Base-by-base conservation (phyloP, 2,329 filamentous ascomycete genomes). In the Scedosporium apiospermum region DNA sequence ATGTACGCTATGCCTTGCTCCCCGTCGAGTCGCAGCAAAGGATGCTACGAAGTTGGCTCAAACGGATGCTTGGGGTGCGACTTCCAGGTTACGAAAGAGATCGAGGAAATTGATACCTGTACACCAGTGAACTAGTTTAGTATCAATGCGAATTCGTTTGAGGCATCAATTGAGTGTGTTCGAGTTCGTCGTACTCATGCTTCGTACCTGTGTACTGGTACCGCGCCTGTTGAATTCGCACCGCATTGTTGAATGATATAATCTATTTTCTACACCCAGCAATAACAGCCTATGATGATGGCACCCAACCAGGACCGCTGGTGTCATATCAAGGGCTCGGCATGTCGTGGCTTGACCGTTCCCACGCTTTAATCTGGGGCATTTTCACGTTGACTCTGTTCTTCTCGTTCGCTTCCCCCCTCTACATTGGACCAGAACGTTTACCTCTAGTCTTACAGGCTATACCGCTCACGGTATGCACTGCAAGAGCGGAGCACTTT, bases 391-490 rank as follows among this genome's bases (percentile, higher is more conserved):
- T 3, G 10, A 23, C 1, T 55, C 23, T 23, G 12, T 3, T 14
- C 12, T 55, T 55, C 51, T 23, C 5, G n/a, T 55, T 6, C 6
- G 7, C 23, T 23, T 23, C 21, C 18, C 21, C 23, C 23, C n/a
- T 55, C 21, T 23, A 23, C 21, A 7, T 30, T 18, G 51, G 12
- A 16, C 18, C 6, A 23, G 18, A 23, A 23, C 21, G 12, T 23
- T 26, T 55, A 9, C 44, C 57, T 16, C 41, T 26, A 10, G 14
- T 26, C 18, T 7, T n/a, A 44, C 58, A 46, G 41, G 58, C 59
- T 61, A 53, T 61, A 51, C 59, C 59, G 44, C 59, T 61, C 59
- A 9, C 26, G 46, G 59, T 34, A 61, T 61, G 59, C 59, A 34
- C 18, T 38, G 46, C 59, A 61, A 61, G 59, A 51, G 49, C 59